Percentiles rank a stretch among this genome's conserved stretches.
These are phyloP conservation scores for Xylona heveae DNA, from an alignment of 495 filamentous ascomycete species.

Conservation along the genomic window DNA sequence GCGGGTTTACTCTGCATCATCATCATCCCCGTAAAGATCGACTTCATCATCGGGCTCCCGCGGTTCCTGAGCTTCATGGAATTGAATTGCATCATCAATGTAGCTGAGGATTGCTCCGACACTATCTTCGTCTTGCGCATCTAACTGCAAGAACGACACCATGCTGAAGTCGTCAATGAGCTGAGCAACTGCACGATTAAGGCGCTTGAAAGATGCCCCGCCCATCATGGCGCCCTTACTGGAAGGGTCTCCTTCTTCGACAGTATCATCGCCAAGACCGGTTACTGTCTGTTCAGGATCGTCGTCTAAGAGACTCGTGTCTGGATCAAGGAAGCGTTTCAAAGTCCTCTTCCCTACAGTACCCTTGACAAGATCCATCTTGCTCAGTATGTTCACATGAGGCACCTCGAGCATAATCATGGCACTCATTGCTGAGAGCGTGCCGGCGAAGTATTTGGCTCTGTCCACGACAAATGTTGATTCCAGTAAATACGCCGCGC, in stretches of 20 bases:
- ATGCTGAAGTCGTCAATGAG: conserved; percentile 95
- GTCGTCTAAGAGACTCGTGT: conserved; percentile 55
- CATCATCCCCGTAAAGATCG: conserved; percentile 41
- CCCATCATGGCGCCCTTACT: conserved; percentile 48
- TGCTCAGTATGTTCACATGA: conserved; percentile 81
- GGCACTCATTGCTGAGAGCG: conserved; percentile 87
- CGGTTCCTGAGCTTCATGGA: conserved; percentile 89
- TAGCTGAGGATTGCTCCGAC: conserved; percentile 81
- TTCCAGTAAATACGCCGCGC: conserved; percentile 90
- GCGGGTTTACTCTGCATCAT: conserved; percentile 7
- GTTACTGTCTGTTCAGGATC: conserved; percentile 22
- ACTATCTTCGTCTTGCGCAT: conserved; percentile 85
- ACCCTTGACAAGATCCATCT: conserved; percentile 89
- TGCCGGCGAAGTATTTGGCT: conserved; percentile 92
- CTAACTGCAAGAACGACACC: conserved; percentile 81
- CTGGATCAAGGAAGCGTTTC: conserved; percentile 70
- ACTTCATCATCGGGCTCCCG: conserved; percentile 64
- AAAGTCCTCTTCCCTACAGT: conserved; percentile 64
- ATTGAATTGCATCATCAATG: conserved; percentile 92
- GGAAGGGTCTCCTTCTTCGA: conserved; percentile 29
- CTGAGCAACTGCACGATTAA: conserved; percentile 70
- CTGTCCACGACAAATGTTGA: conserved; percentile 86
- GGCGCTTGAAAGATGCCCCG: conserved; percentile 49
- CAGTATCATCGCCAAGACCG: conserved; percentile 13
- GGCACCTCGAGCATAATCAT: conserved; percentile 97